phyloP scores from a whole-genome alignment of 805 yeast genomes.

The Ogataea pignaliae region DNA sequence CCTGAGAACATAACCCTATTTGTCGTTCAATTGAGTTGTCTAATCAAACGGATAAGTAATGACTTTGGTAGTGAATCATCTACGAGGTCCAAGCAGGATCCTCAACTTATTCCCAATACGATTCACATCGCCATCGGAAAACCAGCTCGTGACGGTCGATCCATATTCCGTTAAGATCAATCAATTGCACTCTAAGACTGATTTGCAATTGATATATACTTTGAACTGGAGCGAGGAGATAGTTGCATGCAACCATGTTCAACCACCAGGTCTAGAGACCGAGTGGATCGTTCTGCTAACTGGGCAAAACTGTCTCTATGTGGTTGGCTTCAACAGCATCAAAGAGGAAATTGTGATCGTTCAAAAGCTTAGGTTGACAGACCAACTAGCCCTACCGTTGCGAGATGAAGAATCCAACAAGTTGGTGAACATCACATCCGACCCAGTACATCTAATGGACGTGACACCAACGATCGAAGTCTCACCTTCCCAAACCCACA shows the following conservation, averaged over 20 bases:
- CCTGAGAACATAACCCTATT: too few species aligned
- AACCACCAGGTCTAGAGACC: constrained; percentile 10
- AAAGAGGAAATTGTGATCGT: constrained; percentile 9
- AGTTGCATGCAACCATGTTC: constrained; percentile 16
- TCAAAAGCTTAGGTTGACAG: constrained; percentile 13
- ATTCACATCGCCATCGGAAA: too few species aligned
- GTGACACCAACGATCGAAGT: constrained; percentile 17
- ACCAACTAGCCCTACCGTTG: neutral
- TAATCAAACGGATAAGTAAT: too few species aligned
- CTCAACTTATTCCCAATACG: too few species aligned
- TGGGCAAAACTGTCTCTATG: constrained; percentile 17
- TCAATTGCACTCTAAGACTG: too few species aligned
- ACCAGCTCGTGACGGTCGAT: too few species aligned
- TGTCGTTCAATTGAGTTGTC: too few species aligned
- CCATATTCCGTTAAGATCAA: too few species aligned
- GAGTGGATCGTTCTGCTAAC: constrained; percentile 24
- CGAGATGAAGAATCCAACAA: too few species aligned
- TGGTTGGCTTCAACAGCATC: constrained; percentile 10
- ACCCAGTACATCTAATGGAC: neutral
- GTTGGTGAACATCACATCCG: neutral
- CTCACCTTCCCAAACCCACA: constrained; percentile 15
- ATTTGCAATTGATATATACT: too few species aligned
- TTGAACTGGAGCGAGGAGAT: constrained; percentile 7
- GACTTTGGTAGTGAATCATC: too few species aligned
- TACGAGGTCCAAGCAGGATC: too few species aligned